Conservation (phyloP, 371 early-diverging fungal species). For the Circinella umbellata region DNA sequence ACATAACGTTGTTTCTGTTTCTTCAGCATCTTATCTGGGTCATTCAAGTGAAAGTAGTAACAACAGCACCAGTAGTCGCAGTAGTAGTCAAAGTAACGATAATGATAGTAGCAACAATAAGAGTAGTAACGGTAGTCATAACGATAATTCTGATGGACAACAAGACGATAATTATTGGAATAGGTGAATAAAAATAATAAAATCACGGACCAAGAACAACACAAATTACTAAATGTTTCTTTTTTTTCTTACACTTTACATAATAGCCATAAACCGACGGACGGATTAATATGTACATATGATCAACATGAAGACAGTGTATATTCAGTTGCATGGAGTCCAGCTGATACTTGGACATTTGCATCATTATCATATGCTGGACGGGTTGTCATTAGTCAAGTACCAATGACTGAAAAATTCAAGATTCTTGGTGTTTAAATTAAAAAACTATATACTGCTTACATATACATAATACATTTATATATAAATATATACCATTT, state of each 20-base stretch:
- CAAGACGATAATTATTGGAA: conserved; percentile 36
- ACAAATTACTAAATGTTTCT: background rate
- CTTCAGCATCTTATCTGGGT: conserved; percentile 69
- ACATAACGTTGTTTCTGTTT: conserved; percentile 81
- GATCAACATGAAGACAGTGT: conserved; percentile 95
- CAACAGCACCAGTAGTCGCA: background rate
- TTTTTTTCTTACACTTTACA: background rate
- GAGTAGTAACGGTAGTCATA: conserved; percentile 31
- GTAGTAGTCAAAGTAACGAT: conserved; percentile 26
- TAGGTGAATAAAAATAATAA: conserved; percentile 17
- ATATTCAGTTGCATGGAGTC: conserved; percentile 88
- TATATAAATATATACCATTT: too few relatives aligned
- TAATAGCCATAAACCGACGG: conserved; percentile 60
- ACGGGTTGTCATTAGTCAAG: conserved; percentile 85
- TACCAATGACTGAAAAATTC: conserved; percentile 89
- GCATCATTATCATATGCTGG: conserved; percentile 94
- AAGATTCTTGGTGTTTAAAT: conserved; percentile 72
- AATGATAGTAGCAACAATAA: conserved; percentile 21
- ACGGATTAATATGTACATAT: conserved; percentile 82
- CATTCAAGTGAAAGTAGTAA: conserved; percentile 24
- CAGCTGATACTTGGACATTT: conserved; percentile 92
- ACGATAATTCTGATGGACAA: background rate
- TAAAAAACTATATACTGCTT: background rate
- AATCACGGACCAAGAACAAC: background rate
- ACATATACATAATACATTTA: background rate